Conservation (phyloP, 352 stramenopile species). For the Peronosclerospora sorghi region DNA sequence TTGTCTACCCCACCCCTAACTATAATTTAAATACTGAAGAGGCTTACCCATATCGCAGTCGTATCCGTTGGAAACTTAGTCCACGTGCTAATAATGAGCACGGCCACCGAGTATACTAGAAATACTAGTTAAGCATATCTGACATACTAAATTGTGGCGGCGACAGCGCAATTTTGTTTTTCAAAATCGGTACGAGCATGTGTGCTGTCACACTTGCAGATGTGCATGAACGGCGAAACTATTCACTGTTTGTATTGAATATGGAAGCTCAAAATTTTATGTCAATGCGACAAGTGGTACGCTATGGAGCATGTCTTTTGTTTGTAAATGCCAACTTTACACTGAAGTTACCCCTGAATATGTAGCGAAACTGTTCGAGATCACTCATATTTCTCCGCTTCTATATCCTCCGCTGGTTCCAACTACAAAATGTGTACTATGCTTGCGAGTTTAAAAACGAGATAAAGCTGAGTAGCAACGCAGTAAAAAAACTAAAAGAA, state of each 20-base stretch:
- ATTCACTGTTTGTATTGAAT: constrained; percentile 49
- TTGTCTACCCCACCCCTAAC: too few species aligned
- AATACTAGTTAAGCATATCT: constrained; percentile 56
- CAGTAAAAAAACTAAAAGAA: too few species aligned
- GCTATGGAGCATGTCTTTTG: constrained; percentile 22
- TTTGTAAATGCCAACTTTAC: neutral
- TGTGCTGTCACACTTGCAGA: constrained; percentile 23
- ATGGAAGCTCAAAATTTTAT: constrained; percentile 48
- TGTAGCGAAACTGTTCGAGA: too few species aligned
- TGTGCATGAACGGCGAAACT: constrained; percentile 50
- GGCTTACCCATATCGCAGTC: constrained; percentile 61
- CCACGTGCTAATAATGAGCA: constrained; percentile 49
- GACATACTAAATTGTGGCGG: constrained; percentile 26
- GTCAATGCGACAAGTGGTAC: constrained; percentile 79
- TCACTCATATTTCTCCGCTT: too few species aligned
- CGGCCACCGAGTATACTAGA: constrained; percentile 40
- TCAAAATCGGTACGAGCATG: constrained; percentile 48
- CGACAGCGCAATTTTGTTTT: constrained; percentile 46
- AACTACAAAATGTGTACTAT: too few species aligned
- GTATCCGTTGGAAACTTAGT: constrained; percentile 57
- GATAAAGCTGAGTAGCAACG: too few species aligned
- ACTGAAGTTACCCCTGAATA: neutral
- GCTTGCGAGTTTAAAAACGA: too few species aligned
- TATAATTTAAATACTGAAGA: too few species aligned
- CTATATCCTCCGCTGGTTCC: too few species aligned